Base-by-base conservation (phyloP, 441 rosid genomes). In the Viola pubescens region DNA sequence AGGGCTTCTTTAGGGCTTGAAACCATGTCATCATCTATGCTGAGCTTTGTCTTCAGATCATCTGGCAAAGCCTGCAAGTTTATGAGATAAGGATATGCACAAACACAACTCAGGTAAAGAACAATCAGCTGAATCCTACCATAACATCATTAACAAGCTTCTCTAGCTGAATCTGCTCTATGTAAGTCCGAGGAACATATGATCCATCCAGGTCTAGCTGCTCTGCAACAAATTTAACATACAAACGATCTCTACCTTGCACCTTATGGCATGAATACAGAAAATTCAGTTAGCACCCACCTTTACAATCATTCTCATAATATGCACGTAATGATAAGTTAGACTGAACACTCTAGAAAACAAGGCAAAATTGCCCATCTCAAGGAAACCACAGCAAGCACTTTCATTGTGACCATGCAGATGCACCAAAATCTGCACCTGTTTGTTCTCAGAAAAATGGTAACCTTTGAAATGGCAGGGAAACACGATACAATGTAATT, bases 1-100 rank as follows among this genome's bases (percentile, higher is more conserved):
- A 92, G 92, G 61, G 95, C 94, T 82, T 90, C 97, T 77, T 94
- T 88, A 58, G 97, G 99, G 79, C 97, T 94, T 54, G 84, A 85
- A 72, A 80, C 83, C 59, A 78, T 48, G 75, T 89, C 98, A 65
- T 90, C 96, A 52, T 90, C 96, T 63, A 94, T 77, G 77, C 99
- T 94, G 41, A 94, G 94, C 70, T 94, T 83, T 26, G 85, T 82
- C 82, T 80, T 90, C 75, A 94, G 70, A 74, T 94, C 99, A 67
- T 88, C 99, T 65, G 97, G 99, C 70, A 94, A 58, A 26, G 99
- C 87, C 99, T 94, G 80, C 79, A 77, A 64, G 66, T 63, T 66
- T 68, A 70, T 61, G 48, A 54, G 6, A 65, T 79, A 62, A 82
- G 77, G 66, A 78, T 48, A 70, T 48, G 60, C 63, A 62, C 41